Percentiles rank a stretch among this genome's conserved stretches.
These are phyloP conservation scores for Sicyos edulis DNA, from an alignment of 306 rosid species.

Conservation along the genomic window DNA sequence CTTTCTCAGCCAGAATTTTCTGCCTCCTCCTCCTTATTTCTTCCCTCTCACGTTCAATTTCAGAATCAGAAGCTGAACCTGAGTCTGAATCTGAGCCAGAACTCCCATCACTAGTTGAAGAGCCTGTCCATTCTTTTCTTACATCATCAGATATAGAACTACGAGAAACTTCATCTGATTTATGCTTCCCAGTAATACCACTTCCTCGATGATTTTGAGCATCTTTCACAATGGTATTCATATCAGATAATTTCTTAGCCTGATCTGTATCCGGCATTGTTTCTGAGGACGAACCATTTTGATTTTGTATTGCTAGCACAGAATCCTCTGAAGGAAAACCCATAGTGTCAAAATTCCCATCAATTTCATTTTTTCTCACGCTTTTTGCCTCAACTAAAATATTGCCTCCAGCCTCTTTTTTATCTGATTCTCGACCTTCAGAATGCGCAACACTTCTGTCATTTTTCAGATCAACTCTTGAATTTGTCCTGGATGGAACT, in stretches of 20 bases:
- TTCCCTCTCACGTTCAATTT: slow-evolving; percentile 72
- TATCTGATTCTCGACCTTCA: slow-evolving; percentile 27
- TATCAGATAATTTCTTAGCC: slow-evolving; percentile 28
- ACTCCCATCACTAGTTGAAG: slow-evolving; percentile 56
- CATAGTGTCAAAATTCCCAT: slow-evolving; percentile 23
- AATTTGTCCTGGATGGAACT: not conserved
- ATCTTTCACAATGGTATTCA: slow-evolving; percentile 31
- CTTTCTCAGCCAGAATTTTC: slow-evolving; percentile 74
- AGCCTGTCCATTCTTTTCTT: slow-evolving; percentile 33
- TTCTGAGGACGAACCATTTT: slow-evolving; percentile 24
- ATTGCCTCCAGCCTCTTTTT: slow-evolving; percentile 31
- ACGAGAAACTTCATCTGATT: slow-evolving; percentile 33
- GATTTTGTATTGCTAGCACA: slow-evolving; percentile 21
- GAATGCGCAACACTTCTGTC: slow-evolving; percentile 29
- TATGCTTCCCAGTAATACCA: slow-evolving; percentile 36
- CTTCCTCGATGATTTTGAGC: slow-evolving; percentile 35
- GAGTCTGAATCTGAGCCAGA: slow-evolving; percentile 66
- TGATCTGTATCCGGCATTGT: slow-evolving; percentile 21
- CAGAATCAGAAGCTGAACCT: slow-evolving; percentile 78
- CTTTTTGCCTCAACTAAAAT: slow-evolving; percentile 26
- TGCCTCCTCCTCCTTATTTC: slow-evolving; percentile 69
- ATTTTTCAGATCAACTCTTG: slow-evolving; percentile 37
- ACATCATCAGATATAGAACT: slow-evolving; percentile 54
- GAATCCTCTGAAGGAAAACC: slow-evolving; percentile 32
- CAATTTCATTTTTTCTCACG: slow-evolving; percentile 36